Percentiles rank a stretch among this genome's conserved stretches.
These are phyloP conservation scores for Fusarium beomiforme DNA, from an alignment of 2,329 filamentous ascomycete species.

Conservation along the genomic window DNA sequence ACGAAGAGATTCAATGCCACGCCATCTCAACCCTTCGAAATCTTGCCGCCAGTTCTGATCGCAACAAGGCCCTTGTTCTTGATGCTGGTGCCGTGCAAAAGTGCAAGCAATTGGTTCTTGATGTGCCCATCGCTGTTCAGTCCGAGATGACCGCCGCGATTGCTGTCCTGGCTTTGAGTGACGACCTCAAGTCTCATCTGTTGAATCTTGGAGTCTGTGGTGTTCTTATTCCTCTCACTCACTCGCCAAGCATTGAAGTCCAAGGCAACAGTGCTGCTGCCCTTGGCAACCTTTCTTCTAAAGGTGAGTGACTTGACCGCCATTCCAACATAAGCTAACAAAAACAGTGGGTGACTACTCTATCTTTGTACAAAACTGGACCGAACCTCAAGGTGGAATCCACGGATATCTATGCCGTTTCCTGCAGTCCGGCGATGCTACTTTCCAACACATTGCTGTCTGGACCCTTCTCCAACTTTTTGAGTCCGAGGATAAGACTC, in stretches of 20 bases:
- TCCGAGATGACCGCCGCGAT: constrained; percentile 99
- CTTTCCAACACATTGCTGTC: constrained; percentile 98
- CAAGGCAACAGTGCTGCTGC: constrained; percentile 98
- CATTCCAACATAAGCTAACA: not conserved
- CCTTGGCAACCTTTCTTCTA: constrained; percentile 93
- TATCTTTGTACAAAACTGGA: constrained; percentile 95
- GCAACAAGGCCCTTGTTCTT: constrained; percentile 97
- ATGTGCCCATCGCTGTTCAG: constrained; percentile 93
- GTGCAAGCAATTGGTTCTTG: constrained; percentile 95
- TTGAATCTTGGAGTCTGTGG: constrained; percentile 95
- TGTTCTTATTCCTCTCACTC: constrained; percentile 92
- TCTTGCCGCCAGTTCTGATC: constrained; percentile 93
- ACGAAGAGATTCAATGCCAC: constrained; percentile 98
- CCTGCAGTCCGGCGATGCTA: constrained; percentile 91
- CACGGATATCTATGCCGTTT: constrained; percentile 95
- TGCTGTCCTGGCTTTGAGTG: constrained; percentile 92
- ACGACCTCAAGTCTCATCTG: constrained; percentile 92
- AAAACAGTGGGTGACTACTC: constrained; percentile 89
- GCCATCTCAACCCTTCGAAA: constrained; percentile 97
- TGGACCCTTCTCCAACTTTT: constrained; percentile 97
- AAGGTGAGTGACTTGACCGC: constrained; percentile 69
- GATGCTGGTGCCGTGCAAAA: constrained; percentile 98
- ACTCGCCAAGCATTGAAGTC: constrained; percentile 95
- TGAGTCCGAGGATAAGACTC: constrained; percentile 89
- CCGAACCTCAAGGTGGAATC: constrained; percentile 89